Evolutionary conservation across 2,329 filamentous ascomycete genomes (phyloP).

Genomic region (Colletotrichum australisinense): DNA sequence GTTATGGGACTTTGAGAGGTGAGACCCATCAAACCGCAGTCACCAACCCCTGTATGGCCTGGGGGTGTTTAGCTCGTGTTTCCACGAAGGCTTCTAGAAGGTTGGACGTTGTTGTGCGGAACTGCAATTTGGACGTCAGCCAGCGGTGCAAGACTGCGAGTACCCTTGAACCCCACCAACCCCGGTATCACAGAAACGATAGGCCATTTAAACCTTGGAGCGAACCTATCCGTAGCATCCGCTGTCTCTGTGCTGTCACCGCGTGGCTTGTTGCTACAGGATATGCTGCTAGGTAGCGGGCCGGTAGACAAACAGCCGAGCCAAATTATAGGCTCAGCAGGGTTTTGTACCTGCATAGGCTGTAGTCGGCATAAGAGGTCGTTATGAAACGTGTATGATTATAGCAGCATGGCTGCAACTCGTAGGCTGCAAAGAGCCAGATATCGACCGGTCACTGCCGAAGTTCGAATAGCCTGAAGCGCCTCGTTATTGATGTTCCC

Average conservation of each 20-base stretch:
- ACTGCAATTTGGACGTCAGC: background rate
- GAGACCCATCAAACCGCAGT: background rate
- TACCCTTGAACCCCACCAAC: background rate
- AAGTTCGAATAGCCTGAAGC: background rate
- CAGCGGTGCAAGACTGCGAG: conserved; percentile 1
- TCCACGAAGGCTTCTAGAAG: conserved; percentile 33
- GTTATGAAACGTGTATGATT: background rate
- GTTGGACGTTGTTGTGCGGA: background rate
- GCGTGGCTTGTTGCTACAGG: background rate
- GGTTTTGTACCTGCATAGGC: background rate
- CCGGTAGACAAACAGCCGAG: background rate
- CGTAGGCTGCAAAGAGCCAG: conserved; percentile 7
- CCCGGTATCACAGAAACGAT: background rate
- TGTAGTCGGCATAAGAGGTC: background rate
- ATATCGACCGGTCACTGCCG: background rate
- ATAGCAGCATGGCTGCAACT: background rate
- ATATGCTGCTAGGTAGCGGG: background rate
- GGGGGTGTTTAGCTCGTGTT: background rate
- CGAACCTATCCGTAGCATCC: background rate
- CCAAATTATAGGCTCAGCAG: background rate
- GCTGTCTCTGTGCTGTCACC: background rate
- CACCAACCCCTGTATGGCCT: background rate
- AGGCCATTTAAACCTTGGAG: background rate
- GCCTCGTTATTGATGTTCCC: background rate
- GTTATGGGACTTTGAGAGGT: background rate